A percentile compares a stretch with the other conserved stretches of the same genome.
These are phyloP conservation scores for Eragrostis nindensis DNA, from an alignment of 176 grass and related monocot genomes.

Conservation along the genomic window DNA sequence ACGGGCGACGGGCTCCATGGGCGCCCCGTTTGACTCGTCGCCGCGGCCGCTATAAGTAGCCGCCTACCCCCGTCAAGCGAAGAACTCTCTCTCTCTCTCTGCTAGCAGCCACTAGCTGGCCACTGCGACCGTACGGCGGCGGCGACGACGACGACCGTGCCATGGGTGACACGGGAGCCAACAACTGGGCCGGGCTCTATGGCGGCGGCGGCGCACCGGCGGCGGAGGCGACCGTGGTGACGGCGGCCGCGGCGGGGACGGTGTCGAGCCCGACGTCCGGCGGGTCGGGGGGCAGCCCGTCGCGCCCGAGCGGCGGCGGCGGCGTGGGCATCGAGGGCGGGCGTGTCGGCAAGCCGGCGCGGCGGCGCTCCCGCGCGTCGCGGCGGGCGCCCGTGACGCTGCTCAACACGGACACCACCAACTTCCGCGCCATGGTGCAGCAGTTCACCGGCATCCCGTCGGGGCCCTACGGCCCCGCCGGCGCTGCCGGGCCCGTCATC, in stretches of 20 bases:
- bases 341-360: constrained; percentile 58
- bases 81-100: constrained; percentile 31
- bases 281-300: constrained; percentile 32
- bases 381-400: constrained; percentile 78
- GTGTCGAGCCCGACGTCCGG: constrained; percentile 62
- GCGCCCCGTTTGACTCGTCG: constrained; percentile 45
- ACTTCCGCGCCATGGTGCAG: constrained; percentile 98
- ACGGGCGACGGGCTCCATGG: rapidly evolving
- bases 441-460: constrained; percentile 92
- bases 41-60: constrained; percentile 53
- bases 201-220: not conserved
- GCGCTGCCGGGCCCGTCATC: constrained; percentile 28
- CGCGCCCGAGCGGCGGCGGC: not conserved
- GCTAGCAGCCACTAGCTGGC: not conserved
- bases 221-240: constrained; percentile 31
- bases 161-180: constrained; percentile 50
- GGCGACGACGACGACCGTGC: constrained; percentile 11
- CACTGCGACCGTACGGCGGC: not conserved
- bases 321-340: constrained; percentile 39
- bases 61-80: not conserved
- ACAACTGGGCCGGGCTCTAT: constrained; percentile 62
- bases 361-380: constrained; percentile 65
- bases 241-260: not conserved
- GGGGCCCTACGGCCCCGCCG: constrained; percentile 39
- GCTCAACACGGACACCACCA: constrained; percentile 93